Evolutionary conservation across 23 red algal species (phyloP), one percentile per base, ranked within the genome.

Genomic region (Gracilaria gracilis): DNA sequence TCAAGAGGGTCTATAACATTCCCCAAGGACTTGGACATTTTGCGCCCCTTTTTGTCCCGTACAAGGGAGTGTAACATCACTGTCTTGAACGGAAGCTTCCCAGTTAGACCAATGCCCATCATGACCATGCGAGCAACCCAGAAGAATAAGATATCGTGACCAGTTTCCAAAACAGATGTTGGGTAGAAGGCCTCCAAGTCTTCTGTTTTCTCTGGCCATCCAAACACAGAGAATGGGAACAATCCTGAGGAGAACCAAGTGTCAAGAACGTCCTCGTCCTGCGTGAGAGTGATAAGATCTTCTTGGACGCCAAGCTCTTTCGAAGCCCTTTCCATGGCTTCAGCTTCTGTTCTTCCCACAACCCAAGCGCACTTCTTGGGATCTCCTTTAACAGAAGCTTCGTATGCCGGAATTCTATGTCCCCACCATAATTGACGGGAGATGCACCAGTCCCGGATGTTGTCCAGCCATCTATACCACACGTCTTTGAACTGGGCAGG

Each of bases 91-190:
- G 97, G 97, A 62, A 96, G 69, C 71, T 83, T 88, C 12, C 86
- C 93, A 21, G 97, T 99, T 32, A 99, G 80, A 19, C 84, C 84
- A 36, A 96, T 61, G 0, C 97, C 92, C 91, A 99, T 85, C 97
- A 99, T 99, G 47, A 99, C 97, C 97, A 99, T 99, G 25, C 97
- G 81, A 36, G 97, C 97, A 54, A 99, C 97, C 97, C 97, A 99
- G 61, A 99, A 99, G 71, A 99, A 99, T 32, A 99, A 69, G 69
- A 99, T 99, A 80, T 99, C 97, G 57, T 96, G 93, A 39, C 97
- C 97, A 20, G 97, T 99, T 79, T 99, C 97, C 47, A 99, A 83
- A 53, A 99, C 36, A 11, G 90, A 96, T 23, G 94, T 96, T 13
- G 97, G 97, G 84, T 95, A 99, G 61, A 99, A 99, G 11, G 89